Conservation (phyloP, 139 green algal species). For the Chloropicon primus region DNA sequence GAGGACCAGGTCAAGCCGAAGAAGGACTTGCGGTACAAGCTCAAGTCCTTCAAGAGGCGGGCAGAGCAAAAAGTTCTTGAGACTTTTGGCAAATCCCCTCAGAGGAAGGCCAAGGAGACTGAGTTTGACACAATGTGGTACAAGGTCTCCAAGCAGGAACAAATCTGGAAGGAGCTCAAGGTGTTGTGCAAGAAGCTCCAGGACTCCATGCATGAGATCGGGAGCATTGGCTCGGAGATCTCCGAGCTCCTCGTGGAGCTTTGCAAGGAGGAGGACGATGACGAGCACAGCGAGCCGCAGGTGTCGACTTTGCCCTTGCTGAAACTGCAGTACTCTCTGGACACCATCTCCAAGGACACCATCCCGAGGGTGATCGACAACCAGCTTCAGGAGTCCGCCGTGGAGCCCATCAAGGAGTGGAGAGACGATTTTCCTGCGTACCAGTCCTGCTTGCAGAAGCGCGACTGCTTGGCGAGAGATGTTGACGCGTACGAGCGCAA, state of each 20-base stretch:
- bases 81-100: neutral
- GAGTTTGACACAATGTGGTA: neutral
- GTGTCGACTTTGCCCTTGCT: neutral
- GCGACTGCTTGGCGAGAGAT: neutral
- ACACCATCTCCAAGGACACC: neutral
- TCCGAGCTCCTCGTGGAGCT: neutral
- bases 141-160: neutral
- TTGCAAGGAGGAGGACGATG: neutral
- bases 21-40: neutral
- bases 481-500: neutral
- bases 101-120: neutral
- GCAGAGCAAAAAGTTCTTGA: neutral
- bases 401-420: neutral
- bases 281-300: neutral
- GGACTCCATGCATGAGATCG: neutral
- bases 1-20: neutral
- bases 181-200: neutral
- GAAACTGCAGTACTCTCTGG: neutral
- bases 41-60: neutral
- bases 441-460: neutral
- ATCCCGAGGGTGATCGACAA: neutral
- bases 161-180: neutral
- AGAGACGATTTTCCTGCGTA: neutral
- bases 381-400: neutral
- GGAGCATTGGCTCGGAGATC: neutral